Conservation (phyloP, 2,329 filamentous ascomycete genomes). For the Hymenoscyphus infarciens region DNA sequence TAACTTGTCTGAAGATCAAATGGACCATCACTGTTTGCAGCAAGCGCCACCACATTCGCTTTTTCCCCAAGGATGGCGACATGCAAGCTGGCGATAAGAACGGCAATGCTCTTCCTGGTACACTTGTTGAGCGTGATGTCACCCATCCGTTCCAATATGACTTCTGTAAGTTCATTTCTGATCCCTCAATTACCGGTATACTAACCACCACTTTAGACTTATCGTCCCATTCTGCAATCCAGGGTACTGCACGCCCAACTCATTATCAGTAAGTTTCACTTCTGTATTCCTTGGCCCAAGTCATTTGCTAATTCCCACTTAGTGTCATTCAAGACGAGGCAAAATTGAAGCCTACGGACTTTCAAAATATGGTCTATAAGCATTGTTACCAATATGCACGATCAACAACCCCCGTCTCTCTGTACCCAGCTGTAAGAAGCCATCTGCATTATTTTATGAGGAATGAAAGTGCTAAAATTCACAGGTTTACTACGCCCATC, state of each 20-base stretch:
- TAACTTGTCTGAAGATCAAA: slow-evolving; percentile 40
- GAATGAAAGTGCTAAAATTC: slow-evolving; percentile 49
- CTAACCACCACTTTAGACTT: slow-evolving; percentile 11
- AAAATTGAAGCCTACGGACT: slow-evolving; percentile 58
- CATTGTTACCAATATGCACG: slow-evolving; percentile 92
- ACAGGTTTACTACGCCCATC: slow-evolving; percentile 92
- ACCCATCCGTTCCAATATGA: slow-evolving; percentile 90
- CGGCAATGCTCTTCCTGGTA: slow-evolving; percentile 79
- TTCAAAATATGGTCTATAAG: slow-evolving; percentile 89
- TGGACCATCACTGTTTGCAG: slow-evolving; percentile 85
- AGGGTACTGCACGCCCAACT: slow-evolving; percentile 88
- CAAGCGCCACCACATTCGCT: slow-evolving; percentile 91
- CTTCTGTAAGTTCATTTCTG: slow-evolving; percentile 53
- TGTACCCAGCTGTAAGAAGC: slow-evolving; percentile 24
- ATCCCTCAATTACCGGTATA: neutral
- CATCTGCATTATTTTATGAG: neutral
- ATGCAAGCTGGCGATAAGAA: slow-evolving; percentile 61
- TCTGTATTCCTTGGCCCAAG: neutral
- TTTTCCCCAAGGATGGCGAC: slow-evolving; percentile 68
- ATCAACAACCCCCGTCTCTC: slow-evolving; percentile 85
- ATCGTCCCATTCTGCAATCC: slow-evolving; percentile 73
- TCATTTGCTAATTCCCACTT: neutral
- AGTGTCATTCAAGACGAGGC: slow-evolving; percentile 77
- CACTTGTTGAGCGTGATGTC: slow-evolving; percentile 82
- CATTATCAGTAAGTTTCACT: slow-evolving; percentile 64